A percentile compares a stretch with the other conserved stretches of the same genome.
Evolutionary conservation across 2,329 filamentous ascomycete genomes (phyloP).

Genomic region (Venturia carpophila): DNA sequence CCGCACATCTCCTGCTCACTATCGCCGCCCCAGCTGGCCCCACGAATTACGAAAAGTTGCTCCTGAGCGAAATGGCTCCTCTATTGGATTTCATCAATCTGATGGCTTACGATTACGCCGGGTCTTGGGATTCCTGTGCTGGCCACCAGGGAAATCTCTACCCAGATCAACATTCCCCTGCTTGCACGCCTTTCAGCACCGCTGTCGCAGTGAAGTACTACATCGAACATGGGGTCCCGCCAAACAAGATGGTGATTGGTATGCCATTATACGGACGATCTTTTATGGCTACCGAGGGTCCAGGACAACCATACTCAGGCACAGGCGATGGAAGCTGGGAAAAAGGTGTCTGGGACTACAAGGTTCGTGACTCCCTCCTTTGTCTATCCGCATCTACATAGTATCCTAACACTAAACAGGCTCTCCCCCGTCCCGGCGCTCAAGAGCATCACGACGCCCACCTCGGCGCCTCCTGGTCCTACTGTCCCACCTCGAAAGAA

Average conservation of each 20-base stretch:
- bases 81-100: slow-evolving; percentile 44
- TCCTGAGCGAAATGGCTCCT: slow-evolving; percentile 34
- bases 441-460: slow-evolving; percentile 56
- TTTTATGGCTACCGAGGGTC: slow-evolving; percentile 70
- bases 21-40: slow-evolving; percentile 40
- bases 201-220: slow-evolving; percentile 65
- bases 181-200: slow-evolving; percentile 71
- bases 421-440: slow-evolving; percentile 61
- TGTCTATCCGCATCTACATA: no score
- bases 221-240: slow-evolving; percentile 50
- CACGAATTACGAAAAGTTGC: slow-evolving; percentile 34
- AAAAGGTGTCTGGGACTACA: slow-evolving; percentile 80
- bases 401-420: slow-evolving; percentile 28
- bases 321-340: slow-evolving; percentile 79
- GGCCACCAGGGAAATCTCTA: slow-evolving; percentile 80
- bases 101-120: slow-evolving; percentile 53
- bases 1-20: slow-evolving; percentile 37
- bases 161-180: slow-evolving; percentile 48
- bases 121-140: slow-evolving; percentile 64
- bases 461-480: slow-evolving; percentile 68
- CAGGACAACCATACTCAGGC: slow-evolving; percentile 61
- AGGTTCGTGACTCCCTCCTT: slow-evolving; percentile 34
- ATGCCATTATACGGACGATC: slow-evolving; percentile 90
- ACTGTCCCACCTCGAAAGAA: slow-evolving; percentile 52
- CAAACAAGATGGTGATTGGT: slow-evolving; percentile 73